Evolutionary conservation across 208 protist genomes (phyloP).

Genomic region (Kentomonas sorsogonicus): DNA sequence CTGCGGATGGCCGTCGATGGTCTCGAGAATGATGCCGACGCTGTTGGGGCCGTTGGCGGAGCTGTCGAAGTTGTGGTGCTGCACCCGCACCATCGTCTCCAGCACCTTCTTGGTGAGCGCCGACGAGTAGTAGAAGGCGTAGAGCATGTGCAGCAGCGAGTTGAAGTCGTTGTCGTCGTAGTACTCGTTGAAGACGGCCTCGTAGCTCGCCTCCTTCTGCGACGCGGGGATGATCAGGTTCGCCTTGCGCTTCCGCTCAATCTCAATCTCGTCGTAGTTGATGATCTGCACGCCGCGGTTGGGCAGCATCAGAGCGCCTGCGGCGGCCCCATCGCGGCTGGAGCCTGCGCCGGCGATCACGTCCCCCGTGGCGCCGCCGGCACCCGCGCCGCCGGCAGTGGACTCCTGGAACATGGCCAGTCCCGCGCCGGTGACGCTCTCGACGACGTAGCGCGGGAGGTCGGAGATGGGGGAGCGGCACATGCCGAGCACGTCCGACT

Average conservation of each 20-base stretch:
- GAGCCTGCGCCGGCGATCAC: too few species aligned
- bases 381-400: too few species aligned
- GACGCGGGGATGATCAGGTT: slow-evolving; percentile 21
- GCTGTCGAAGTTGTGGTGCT: slow-evolving; percentile 25
- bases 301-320: too few species aligned
- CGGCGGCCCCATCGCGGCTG: too few species aligned
- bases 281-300: slow-evolving; percentile 29
- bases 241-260: neutral
- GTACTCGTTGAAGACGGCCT: slow-evolving; percentile 69
- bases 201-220: slow-evolving; percentile 32
- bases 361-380: too few species aligned
- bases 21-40: slow-evolving; percentile 70
- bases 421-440: slow-evolving; percentile 5
- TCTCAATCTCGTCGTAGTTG: slow-evolving; percentile 29
- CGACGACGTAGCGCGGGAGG: slow-evolving; percentile 1
- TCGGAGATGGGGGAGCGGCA: slow-evolving; percentile 65
- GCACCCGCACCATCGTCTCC: slow-evolving; percentile 29
- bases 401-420: too few species aligned
- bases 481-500: slow-evolving; percentile 55
- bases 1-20: slow-evolving; percentile 75
- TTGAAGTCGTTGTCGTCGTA: slow-evolving; percentile 50
- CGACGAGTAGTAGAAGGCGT: slow-evolving; percentile 60
- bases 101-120: slow-evolving; percentile 45
- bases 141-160: slow-evolving; percentile 67
- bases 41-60: slow-evolving; percentile 38